Percentiles rank a stretch among this genome's conserved stretches.
phyloP scores from a whole-genome alignment of 2,329 filamentous ascomycete genomes.

The Fusarium nygamai region DNA sequence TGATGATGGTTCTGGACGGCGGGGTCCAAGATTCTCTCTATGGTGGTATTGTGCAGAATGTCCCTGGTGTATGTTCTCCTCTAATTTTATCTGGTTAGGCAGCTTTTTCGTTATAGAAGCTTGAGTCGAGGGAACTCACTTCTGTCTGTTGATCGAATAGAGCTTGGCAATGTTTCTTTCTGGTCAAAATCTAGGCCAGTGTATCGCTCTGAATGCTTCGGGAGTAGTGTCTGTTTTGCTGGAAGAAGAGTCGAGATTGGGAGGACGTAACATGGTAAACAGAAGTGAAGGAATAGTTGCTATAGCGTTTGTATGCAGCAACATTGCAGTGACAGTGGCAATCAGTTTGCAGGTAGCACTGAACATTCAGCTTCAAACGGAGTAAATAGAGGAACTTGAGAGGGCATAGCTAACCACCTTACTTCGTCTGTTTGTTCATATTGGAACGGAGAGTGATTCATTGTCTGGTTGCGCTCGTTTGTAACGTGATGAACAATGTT shows the following conservation, averaged over 20 bases:
- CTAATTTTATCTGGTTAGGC: not conserved
- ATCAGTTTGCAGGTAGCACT: not conserved
- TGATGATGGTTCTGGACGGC: not conserved
- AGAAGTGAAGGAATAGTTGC: not conserved
- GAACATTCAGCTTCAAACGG: not conserved
- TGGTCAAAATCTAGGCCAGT: not conserved
- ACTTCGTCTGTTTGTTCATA: not conserved
- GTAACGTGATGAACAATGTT: not conserved
- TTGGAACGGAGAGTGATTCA: not conserved
- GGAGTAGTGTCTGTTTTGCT: not conserved
- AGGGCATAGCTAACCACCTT: too few species aligned
- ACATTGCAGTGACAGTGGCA: constrained; percentile 11
- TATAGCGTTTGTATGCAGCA: not conserved
- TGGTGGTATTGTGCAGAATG: not conserved
- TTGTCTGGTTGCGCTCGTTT: not conserved
- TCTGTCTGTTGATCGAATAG: not conserved
- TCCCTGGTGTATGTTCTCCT: not conserved
- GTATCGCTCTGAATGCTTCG: not conserved
- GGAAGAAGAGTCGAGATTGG: not conserved
- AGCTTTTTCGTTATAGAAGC: not conserved
- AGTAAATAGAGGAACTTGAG: not conserved
- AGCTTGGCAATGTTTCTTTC: not conserved
- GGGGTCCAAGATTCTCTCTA: too few species aligned
- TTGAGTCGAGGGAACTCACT: not conserved
- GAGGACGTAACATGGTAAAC: not conserved